A percentile compares a stretch with the other conserved stretches of the same genome.
These are phyloP conservation scores for Malus domestica DNA, from an alignment of 306 rosid species.

Conservation along the genomic window ASM211411v1 NC_041804.1:27265501-27266000, in stretches of 20 bases:
- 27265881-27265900: background rate
- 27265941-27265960: background rate
- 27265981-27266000: background rate
- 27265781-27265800: slow-evolving; percentile 97
- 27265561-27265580: background rate
- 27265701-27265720: slow-evolving; percentile 67
- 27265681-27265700: background rate
- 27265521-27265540: background rate
- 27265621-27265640: background rate
- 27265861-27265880: background rate
- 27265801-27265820: slow-evolving; percentile 67
- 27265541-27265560: background rate
- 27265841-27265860: background rate
- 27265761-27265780: slow-evolving; percentile 87
- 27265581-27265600: background rate
- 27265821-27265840: background rate
- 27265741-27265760: slow-evolving; percentile 79
- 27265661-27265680: background rate
- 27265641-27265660: background rate
- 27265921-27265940: background rate
- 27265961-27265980: background rate
- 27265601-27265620: background rate
- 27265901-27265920: background rate
- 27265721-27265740: slow-evolving; percentile 76
- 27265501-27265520: background rate